Conservation (phyloP, 305 asterid genomes). For the Stenogyne calaminthoides region DNA sequence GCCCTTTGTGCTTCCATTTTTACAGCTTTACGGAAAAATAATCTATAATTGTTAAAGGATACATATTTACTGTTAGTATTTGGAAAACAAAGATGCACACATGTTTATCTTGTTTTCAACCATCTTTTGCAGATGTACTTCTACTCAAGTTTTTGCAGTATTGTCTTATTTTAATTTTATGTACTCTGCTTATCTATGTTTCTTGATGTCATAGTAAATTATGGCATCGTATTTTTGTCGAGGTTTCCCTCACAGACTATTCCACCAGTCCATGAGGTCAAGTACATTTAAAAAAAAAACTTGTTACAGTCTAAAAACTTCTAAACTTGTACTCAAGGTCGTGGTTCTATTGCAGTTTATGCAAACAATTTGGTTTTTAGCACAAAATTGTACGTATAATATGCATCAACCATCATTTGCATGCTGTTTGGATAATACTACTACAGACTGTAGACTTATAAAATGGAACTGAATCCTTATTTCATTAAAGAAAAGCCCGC, state of each 20-base stretch:
- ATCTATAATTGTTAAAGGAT: background rate
- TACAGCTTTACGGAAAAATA: background rate
- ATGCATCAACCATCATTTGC: too few species aligned
- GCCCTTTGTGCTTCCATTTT: background rate
- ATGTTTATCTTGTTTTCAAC: background rate
- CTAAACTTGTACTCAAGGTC: too few species aligned
- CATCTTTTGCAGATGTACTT: background rate
- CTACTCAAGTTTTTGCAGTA: background rate
- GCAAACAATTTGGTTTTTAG: too few species aligned
- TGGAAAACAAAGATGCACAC: background rate
- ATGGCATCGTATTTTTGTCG: background rate
- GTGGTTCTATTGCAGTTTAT: too few species aligned
- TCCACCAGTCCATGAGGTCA: too few species aligned
- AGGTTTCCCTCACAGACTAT: too few species aligned
- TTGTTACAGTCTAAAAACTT: too few species aligned
- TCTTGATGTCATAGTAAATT: background rate
- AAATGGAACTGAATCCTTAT: constrained; percentile 19
- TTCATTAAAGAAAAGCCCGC: background rate
- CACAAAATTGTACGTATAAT: too few species aligned
- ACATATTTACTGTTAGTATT: background rate
- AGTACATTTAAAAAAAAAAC: too few species aligned
- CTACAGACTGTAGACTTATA: too few species aligned
- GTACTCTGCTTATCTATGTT: background rate
- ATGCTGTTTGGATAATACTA: too few species aligned
- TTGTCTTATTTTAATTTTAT: background rate